phyloP scores from a whole-genome alignment of 805 yeast genomes.

The Cyberlindnera mississippiensis region DNA sequence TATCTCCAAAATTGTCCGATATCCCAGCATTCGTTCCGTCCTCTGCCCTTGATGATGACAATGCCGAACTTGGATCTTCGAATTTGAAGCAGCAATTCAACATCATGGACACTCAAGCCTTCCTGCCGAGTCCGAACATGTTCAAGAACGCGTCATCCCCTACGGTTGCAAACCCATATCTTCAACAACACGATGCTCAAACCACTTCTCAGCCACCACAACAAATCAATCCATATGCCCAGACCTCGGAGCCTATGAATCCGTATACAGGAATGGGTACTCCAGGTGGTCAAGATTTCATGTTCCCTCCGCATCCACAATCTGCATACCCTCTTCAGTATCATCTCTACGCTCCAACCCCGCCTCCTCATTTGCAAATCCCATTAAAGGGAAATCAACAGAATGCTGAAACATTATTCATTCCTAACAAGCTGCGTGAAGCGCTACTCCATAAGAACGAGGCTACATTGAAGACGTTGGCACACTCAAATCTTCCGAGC shows the following conservation, averaged over 20 bases:
- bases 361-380: slow-evolving; percentile 65
- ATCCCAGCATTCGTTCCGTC: slow-evolving; percentile 2
- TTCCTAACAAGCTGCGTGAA: slow-evolving; percentile 70
- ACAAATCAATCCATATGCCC: slow-evolving; percentile 21
- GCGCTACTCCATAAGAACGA: slow-evolving; percentile 68
- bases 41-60: neutral
- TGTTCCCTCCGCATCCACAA: slow-evolving; percentile 14
- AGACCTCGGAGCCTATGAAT: slow-evolving; percentile 8
- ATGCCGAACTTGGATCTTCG: neutral
- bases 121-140: slow-evolving; percentile 17
- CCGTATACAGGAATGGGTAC: slow-evolving; percentile 9
- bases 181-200: slow-evolving; percentile 8
- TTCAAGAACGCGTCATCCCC: neutral
- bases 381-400: slow-evolving; percentile 70
- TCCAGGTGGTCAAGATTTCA: slow-evolving; percentile 11
- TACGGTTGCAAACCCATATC: slow-evolving; percentile 15
- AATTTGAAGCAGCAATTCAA: slow-evolving; percentile 42
- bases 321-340: slow-evolving; percentile 60
- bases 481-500: slow-evolving; percentile 61
- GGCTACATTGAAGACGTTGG: slow-evolving; percentile 68
- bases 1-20: slow-evolving; percentile 35
- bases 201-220: slow-evolving; percentile 1
- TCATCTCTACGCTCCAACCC: slow-evolving; percentile 86
- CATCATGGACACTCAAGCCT: slow-evolving; percentile 36
- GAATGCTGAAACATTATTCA: slow-evolving; percentile 62